Evolutionary conservation across 495 filamentous ascomycete genomes (phyloP).

Genomic region (Friedmanniomyces simplex): DNA sequence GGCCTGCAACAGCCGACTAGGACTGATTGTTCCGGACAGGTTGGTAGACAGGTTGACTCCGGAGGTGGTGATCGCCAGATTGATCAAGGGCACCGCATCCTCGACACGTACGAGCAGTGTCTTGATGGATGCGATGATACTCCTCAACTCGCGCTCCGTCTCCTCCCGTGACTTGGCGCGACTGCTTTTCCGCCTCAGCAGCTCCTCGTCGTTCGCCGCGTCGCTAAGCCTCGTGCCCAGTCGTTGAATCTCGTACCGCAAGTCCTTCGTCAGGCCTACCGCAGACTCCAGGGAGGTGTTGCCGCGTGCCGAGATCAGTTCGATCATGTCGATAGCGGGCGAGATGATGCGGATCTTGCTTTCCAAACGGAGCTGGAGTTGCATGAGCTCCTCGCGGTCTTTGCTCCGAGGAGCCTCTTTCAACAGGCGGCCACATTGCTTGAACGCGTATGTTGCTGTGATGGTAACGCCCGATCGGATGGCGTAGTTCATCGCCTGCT

Average conservation of each 20-base stretch:
- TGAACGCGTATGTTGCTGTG: slow-evolving; percentile 75
- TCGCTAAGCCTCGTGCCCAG: slow-evolving; percentile 66
- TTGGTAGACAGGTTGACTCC: slow-evolving; percentile 74
- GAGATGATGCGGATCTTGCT: slow-evolving; percentile 86
- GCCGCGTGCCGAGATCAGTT: slow-evolving; percentile 89
- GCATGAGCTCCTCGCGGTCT: slow-evolving; percentile 56
- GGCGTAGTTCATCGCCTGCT: slow-evolving; percentile 87
- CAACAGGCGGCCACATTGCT: slow-evolving; percentile 68
- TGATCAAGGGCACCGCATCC: slow-evolving; percentile 86
- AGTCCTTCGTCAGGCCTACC: slow-evolving; percentile 68
- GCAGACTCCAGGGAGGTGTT: slow-evolving; percentile 90
- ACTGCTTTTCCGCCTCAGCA: slow-evolving; percentile 38
- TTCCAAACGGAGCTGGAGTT: slow-evolving; percentile 64
- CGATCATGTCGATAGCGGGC: slow-evolving; percentile 87
- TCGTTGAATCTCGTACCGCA: slow-evolving; percentile 80
- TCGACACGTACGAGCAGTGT: slow-evolving; percentile 70
- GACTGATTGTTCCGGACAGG: slow-evolving; percentile 73
- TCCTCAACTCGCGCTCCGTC: slow-evolving; percentile 52
- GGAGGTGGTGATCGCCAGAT: slow-evolving; percentile 89
- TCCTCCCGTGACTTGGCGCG: slow-evolving; percentile 40
- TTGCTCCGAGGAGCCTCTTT: slow-evolving; percentile 57
- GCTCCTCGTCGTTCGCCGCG: slow-evolving; percentile 59
- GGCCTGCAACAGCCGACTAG: slow-evolving; percentile 83
- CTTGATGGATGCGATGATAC: slow-evolving; percentile 66
- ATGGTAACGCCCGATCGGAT: slow-evolving; percentile 82